These are phyloP conservation scores for Leersia perrieri DNA, from an alignment of 176 grass and related monocot species.

Conservation along the genomic window DNA sequence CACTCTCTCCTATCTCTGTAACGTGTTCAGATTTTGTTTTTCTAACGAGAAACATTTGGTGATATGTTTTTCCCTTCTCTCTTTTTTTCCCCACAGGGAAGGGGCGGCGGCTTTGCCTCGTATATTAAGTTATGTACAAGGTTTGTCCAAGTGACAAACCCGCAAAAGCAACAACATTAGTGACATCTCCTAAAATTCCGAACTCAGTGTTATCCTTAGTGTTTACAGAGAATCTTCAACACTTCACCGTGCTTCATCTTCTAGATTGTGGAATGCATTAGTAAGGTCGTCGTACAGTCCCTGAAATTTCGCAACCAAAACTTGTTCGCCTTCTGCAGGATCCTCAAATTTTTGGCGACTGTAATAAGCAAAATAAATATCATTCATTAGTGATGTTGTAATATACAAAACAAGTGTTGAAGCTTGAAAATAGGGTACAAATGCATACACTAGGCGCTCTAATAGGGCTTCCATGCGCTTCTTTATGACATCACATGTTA, in stretches of 20 bases:
- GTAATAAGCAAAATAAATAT: slow-evolving; percentile 15
- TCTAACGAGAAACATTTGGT: too few species aligned
- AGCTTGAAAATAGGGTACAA: background rate
- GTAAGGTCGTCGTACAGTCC: slow-evolving; percentile 81
- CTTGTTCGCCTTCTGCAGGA: slow-evolving; percentile 68
- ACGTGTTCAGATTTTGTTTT: too few species aligned
- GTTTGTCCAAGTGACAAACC: too few species aligned
- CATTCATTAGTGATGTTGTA: background rate
- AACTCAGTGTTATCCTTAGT: slow-evolving; percentile 22
- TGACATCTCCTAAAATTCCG: too few species aligned
- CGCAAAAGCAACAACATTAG: too few species aligned
- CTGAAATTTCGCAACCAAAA: slow-evolving; percentile 66
- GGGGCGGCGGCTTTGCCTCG: too few species aligned
- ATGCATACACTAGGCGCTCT: slow-evolving; percentile 86
- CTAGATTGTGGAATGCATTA: slow-evolving; percentile 67
- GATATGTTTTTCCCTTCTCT: too few species aligned
- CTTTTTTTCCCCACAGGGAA: too few species aligned
- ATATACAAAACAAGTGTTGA: background rate
- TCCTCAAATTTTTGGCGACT: slow-evolving; percentile 95
- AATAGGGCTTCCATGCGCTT: slow-evolving; percentile 86
- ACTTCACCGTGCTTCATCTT: slow-evolving; percentile 68
- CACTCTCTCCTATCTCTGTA: too few species aligned
- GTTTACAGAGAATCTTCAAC: slow-evolving; percentile 43
- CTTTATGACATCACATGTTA: slow-evolving; percentile 80
- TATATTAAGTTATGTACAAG: too few species aligned